phyloP scores from a whole-genome alignment of 306 rosid genomes.

The Cucumis sativus region Cucumber_9930_V3 NC_026656.2:13882001-13882500 shows the following conservation, averaged over 20 bases:
- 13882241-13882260: neutral
- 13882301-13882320: neutral
- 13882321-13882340: neutral
- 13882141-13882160: neutral
- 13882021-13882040: neutral
- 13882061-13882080: neutral
- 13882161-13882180: neutral
- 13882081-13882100: neutral
- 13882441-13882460: neutral
- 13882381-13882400: neutral
- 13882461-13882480: neutral
- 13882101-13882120: neutral
- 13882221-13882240: neutral
- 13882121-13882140: neutral
- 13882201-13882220: neutral
- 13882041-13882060: neutral
- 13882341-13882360: neutral
- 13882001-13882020: conserved; percentile 5
- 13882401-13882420: neutral
- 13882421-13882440: neutral
- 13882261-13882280: neutral
- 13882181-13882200: neutral
- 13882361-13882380: neutral
- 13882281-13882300: neutral
- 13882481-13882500: neutral